Percentiles rank a stretch among this genome's conserved stretches.
phyloP scores from a whole-genome alignment of 2,329 filamentous ascomycete genomes.

The Coniochaeta sp. region DNA sequence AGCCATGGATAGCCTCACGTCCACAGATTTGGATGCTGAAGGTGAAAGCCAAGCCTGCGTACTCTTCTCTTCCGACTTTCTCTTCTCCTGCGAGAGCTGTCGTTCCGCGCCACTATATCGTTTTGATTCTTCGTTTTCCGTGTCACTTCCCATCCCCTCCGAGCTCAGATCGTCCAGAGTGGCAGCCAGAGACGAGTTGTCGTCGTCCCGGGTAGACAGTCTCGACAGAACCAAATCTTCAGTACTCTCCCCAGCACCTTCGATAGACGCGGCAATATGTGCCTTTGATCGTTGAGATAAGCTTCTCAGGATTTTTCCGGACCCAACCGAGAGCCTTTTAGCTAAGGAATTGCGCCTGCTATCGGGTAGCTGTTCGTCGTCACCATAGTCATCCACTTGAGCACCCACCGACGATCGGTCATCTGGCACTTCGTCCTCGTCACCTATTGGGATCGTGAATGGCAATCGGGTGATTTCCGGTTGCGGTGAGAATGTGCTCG shows the following conservation, averaged over 20 bases:
- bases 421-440: conserved; percentile 36
- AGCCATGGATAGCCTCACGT: not conserved
- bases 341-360: conserved; percentile 31
- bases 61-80: conserved; percentile 3
- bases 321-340: conserved; percentile 41
- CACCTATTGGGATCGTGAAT: conserved; percentile 46
- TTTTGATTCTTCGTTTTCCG: conserved; percentile 13
- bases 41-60: conserved; percentile 4
- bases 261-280: conserved; percentile 13
- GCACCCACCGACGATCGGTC: conserved; percentile 63
- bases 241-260: conserved; percentile 25
- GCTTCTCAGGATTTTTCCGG: conserved; percentile 34
- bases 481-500: conserved; percentile 29
- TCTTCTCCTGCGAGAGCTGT: conserved; percentile 3
- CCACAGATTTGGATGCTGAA: conserved; percentile 2
- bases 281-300: conserved; percentile 30
- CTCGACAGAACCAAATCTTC: conserved; percentile 38
- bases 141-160: conserved; percentile 22
- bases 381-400: conserved; percentile 54
- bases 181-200: conserved; percentile 47
- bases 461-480: conserved; percentile 58
- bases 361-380: conserved; percentile 15
- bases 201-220: conserved; percentile 26
- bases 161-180: conserved; percentile 48
- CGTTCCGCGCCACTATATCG: conserved; percentile 24